These are phyloP conservation scores for Trichoderma sp. DNA, from an alignment of 2,329 filamentous ascomycete genomes.

Conservation along the genomic window DNA sequence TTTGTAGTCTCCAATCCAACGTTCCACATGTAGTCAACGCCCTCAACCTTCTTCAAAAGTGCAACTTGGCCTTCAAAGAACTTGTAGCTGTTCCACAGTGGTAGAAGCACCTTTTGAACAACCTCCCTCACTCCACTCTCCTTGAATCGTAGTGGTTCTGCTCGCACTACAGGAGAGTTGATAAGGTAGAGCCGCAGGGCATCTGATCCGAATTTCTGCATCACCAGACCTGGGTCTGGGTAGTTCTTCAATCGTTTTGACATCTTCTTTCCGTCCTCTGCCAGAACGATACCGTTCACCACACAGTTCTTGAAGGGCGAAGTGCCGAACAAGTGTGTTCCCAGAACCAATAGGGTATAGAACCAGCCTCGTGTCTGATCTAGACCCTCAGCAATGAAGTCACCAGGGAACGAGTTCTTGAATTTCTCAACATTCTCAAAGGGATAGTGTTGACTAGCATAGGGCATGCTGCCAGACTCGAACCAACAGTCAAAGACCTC, in stretches of 20 bases:
- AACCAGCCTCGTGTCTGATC: conserved; percentile 98
- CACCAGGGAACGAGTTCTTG: conserved; percentile 78
- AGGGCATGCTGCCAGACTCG: conserved; percentile 94
- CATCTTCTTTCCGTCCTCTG: conserved; percentile 98
- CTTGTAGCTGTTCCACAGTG: conserved; percentile 95
- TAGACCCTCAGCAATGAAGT: conserved; percentile 91
- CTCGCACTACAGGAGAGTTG: conserved; percentile 92
- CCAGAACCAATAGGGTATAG: conserved; percentile 86
- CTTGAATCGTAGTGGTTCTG: conserved; percentile 88
- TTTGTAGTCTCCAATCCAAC: conserved; percentile 73
- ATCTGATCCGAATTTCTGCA: conserved; percentile 87
- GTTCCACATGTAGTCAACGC: conserved; percentile 76
- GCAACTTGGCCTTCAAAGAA: conserved; percentile 91
- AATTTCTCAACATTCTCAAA: conserved; percentile 87
- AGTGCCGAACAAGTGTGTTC: conserved; percentile 81
- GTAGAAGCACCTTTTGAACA: conserved; percentile 85
- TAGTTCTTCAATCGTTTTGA: conserved; percentile 97
- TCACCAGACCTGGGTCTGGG: conserved; percentile 80
- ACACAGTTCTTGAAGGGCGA: conserved; percentile 94
- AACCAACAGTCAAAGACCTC: conserved; percentile 98
- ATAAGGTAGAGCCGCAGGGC: conserved; percentile 93
- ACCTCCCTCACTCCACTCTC: conserved; percentile 93
- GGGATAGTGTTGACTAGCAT: conserved; percentile 86
- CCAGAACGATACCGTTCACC: conserved; percentile 92
- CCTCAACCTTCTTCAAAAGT: conserved; percentile 81